Conservation (phyloP, 805 yeast genomes). For the Metschnikowia reukaufii region DNA sequence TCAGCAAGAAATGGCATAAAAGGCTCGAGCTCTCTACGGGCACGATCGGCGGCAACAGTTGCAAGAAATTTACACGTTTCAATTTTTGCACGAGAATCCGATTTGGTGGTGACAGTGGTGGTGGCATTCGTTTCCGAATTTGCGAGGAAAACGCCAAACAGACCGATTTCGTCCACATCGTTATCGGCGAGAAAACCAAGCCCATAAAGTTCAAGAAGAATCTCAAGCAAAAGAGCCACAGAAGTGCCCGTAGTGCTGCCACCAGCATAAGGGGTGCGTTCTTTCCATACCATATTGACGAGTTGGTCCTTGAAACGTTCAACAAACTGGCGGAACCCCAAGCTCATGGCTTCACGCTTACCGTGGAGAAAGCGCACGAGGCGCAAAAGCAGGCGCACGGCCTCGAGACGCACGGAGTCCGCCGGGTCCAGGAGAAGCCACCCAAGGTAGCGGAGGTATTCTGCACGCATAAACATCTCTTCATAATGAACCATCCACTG, state of each 20-base stretch:
- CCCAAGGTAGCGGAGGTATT: slow-evolving; percentile 75
- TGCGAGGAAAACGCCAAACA: slow-evolving; percentile 22
- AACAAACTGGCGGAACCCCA: slow-evolving; percentile 75
- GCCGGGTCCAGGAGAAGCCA: slow-evolving; percentile 80
- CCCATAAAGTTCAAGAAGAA: slow-evolving; percentile 55
- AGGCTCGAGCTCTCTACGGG: slow-evolving; percentile 37
- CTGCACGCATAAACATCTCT: slow-evolving; percentile 65
- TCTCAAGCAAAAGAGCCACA: slow-evolving; percentile 44
- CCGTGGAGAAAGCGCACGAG: slow-evolving; percentile 38
- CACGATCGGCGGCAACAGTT: slow-evolving; percentile 41
- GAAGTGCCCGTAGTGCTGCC: slow-evolving; percentile 56
- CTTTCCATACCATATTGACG: slow-evolving; percentile 51
- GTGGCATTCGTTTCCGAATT: slow-evolving; percentile 11
- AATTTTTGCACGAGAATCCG: slow-evolving; percentile 29
- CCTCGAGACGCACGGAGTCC: slow-evolving; percentile 62
- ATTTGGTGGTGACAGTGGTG: not conserved
- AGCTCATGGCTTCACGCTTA: slow-evolving; percentile 32
- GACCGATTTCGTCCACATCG: slow-evolving; percentile 36
- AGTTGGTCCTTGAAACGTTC: slow-evolving; percentile 68
- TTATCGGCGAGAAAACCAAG: slow-evolving; percentile 64
- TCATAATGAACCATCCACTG: slow-evolving; percentile 72
- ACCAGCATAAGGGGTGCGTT: no score
- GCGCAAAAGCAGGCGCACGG: slow-evolving; percentile 52
- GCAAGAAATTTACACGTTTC: slow-evolving; percentile 59
- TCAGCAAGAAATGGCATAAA: slow-evolving; percentile 31